phyloP scores from a whole-genome alignment of 192 early-diverging fungal species.

The Nowakowskiella sp. region DNA sequence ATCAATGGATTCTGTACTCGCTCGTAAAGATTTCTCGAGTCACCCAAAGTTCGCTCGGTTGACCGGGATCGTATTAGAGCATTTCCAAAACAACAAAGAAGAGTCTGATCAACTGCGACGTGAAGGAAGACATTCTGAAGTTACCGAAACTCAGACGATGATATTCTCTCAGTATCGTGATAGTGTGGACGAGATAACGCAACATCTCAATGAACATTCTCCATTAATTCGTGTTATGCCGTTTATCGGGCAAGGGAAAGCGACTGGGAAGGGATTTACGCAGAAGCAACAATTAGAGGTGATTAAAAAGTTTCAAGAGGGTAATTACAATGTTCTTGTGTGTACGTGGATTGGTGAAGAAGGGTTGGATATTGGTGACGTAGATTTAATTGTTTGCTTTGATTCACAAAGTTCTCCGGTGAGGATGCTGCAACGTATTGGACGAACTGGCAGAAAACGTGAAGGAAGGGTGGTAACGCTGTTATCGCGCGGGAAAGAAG shows the following conservation, averaged over 20 bases:
- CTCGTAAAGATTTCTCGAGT: constrained; percentile 47
- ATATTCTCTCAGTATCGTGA: constrained; percentile 79
- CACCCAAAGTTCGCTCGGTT: constrained; percentile 80
- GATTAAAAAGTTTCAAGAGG: constrained; percentile 64
- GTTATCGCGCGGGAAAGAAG: constrained; percentile 61
- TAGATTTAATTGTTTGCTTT: constrained; percentile 88
- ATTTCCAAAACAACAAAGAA: constrained; percentile 50
- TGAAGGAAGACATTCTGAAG: constrained; percentile 1
- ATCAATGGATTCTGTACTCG: too few relatives aligned
- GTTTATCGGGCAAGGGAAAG: constrained; percentile 72
- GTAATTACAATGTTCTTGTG: constrained; percentile 77
- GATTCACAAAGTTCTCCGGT: constrained; percentile 70
- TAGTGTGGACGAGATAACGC: constrained; percentile 76
- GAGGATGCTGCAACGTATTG: constrained; percentile 67
- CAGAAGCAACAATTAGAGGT: constrained; percentile 83
- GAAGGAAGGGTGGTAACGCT: constrained; percentile 56
- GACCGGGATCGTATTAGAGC: constrained; percentile 51
- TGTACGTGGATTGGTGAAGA: constrained; percentile 92
- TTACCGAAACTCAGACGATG: constrained; percentile 58
- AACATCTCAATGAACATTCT: constrained; percentile 41
- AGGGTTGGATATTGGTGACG: constrained; percentile 92
- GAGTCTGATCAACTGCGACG: constrained; percentile 1
- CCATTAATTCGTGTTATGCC: constrained; percentile 60
- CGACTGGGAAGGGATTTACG: constrained; percentile 57
- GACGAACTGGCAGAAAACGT: constrained; percentile 72